Conservation (phyloP, 768 basidiomycete species). For the Boletus speciosus region DNA sequence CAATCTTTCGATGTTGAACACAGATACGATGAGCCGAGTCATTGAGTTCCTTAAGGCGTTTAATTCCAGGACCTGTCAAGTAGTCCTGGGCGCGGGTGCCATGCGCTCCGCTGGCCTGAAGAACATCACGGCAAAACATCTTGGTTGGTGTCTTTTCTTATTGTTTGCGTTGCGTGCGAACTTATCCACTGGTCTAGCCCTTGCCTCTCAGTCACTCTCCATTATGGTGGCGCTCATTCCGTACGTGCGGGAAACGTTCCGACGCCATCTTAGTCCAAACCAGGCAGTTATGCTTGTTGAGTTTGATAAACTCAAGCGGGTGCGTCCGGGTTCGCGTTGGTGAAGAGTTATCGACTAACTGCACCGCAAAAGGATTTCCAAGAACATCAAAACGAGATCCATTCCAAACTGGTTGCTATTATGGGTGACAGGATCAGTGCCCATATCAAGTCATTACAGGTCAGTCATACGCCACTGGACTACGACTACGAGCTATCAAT, state of each 20-base stretch:
- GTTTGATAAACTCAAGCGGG: conserved; percentile 97
- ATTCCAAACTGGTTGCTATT: conserved; percentile 94
- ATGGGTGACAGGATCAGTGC: conserved; percentile 92
- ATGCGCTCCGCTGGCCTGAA: conserved; percentile 97
- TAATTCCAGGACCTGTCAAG: conserved; percentile 97
- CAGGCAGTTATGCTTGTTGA: conserved; percentile 97
- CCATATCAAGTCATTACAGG: conserved; percentile 82
- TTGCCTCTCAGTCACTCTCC: conserved; percentile 94
- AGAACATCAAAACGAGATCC: conserved; percentile 99
- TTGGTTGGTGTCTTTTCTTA: conserved; percentile 52
- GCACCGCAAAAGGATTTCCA: conserved; percentile 74
- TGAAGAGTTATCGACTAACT: conserved; percentile 2
- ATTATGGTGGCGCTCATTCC: conserved; percentile 93
- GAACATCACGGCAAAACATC: conserved; percentile 97
- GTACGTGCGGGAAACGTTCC: conserved; percentile 91
- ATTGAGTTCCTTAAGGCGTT: conserved; percentile 97
- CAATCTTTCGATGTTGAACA: conserved; percentile 85
- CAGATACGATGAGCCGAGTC: conserved; percentile 90
- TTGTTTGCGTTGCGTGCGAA: conserved; percentile 18
- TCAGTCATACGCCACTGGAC: conserved; percentile 30
- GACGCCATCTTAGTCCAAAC: conserved; percentile 88
- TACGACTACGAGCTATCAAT: background rate
- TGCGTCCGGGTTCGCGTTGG: conserved; percentile 37
- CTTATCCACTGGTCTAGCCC: conserved; percentile 47
- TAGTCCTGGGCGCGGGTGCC: conserved; percentile 97